Evolutionary conservation across 2,329 filamentous ascomycete genomes (phyloP).

Genomic region (Parastagonospora avenae): DNA sequence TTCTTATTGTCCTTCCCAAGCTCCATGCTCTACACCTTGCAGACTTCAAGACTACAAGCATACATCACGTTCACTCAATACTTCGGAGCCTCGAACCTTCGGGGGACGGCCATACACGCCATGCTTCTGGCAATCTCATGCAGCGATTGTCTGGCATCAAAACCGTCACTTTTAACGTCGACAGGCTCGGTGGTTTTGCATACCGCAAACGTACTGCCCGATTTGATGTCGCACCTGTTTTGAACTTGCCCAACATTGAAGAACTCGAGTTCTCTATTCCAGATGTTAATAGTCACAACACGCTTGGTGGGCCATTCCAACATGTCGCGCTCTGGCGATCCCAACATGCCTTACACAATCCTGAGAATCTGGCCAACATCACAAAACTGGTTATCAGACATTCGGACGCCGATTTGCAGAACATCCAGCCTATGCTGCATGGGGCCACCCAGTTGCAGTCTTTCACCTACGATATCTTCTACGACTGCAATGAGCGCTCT

Average conservation of each 20-base stretch:
- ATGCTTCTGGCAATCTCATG: conserved; percentile 14
- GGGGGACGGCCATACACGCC: conserved; percentile 4
- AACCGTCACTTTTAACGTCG: conserved; percentile 24
- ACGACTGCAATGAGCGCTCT: conserved; percentile 12
- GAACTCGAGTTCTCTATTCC: conserved; percentile 21
- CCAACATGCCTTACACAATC: conserved; percentile 1
- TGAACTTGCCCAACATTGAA: conserved; percentile 19
- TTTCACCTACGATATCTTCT: conserved; percentile 31
- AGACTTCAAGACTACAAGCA: conserved; percentile 22
- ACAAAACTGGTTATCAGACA: conserved; percentile 27
- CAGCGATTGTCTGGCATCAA: conserved; percentile 21
- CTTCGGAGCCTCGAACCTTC: conserved; percentile 20
- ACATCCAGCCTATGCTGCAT: conserved; percentile 11
- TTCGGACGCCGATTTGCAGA: conserved; percentile 9
- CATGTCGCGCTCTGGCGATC: neutral
- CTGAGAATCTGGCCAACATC: conserved; percentile 15
- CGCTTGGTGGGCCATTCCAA: neutral
- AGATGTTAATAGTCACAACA: neutral
- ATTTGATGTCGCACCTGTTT: conserved; percentile 14
- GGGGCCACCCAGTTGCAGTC: conserved; percentile 25
- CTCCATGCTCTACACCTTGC: conserved; percentile 22
- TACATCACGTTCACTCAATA: conserved; percentile 22
- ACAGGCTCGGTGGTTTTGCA: conserved; percentile 15
- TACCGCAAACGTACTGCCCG: conserved; percentile 6
- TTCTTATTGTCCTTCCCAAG: conserved; percentile 25